A percentile compares a stretch with the other conserved stretches of the same genome.
Conservation (phyloP, 495 filamentous ascomycete genomes). For the Neurospora sublineolata region DNA sequence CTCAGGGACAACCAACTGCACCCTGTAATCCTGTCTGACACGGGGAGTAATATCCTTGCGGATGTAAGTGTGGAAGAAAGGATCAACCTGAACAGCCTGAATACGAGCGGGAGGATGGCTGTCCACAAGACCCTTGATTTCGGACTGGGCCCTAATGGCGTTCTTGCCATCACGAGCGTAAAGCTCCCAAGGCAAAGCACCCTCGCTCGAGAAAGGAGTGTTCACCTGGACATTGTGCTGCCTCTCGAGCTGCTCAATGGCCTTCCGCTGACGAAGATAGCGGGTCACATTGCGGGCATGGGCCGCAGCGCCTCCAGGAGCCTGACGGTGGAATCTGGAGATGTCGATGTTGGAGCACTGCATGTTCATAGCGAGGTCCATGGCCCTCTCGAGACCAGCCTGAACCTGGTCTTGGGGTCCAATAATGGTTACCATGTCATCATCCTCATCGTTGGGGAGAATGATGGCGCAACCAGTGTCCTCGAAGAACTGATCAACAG, state of each 20-base stretch:
- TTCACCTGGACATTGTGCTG: conserved; percentile 71
- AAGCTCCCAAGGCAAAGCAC: conserved; percentile 69
- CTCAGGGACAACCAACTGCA: conserved; percentile 67
- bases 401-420: conserved; percentile 65
- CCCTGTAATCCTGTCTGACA: conserved; percentile 62
- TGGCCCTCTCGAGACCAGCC: conserved; percentile 61
- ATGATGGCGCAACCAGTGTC: conserved; percentile 87
- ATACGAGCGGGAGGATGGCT: conserved; percentile 71
- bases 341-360: conserved; percentile 68
- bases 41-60: conserved; percentile 49
- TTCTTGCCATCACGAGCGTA: conserved; percentile 78
- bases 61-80: conserved; percentile 76
- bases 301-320: conserved; percentile 54
- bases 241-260: conserved; percentile 67
- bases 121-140: conserved; percentile 69
- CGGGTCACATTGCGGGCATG: conserved; percentile 77
- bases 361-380: conserved; percentile 74
- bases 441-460: conserved; percentile 59
- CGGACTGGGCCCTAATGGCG: conserved; percentile 63
- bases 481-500: conserved; percentile 72
- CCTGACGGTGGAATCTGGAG: conserved; percentile 59
- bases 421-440: conserved; percentile 72
- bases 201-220: conserved; percentile 48
- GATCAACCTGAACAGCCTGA: conserved; percentile 58
- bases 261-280: conserved; percentile 66